Conservation (phyloP, 306 rosid species). For the Malus orientalis region DNA sequence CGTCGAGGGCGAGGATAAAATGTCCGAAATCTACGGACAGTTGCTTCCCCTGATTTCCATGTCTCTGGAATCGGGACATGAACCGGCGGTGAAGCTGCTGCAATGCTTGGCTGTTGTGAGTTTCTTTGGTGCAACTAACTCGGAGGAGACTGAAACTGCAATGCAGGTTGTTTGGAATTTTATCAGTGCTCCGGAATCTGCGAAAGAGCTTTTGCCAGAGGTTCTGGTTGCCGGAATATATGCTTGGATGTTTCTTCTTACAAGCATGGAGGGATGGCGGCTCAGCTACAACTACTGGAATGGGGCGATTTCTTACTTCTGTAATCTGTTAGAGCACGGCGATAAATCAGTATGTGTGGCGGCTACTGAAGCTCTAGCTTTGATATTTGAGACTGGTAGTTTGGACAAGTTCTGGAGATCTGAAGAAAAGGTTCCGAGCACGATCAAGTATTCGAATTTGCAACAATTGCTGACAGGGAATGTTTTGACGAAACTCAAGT, state of each 20-base stretch:
- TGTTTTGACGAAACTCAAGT: no score
- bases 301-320: constrained; percentile 17
- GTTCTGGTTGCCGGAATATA: constrained; percentile 18
- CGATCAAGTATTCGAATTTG: no score
- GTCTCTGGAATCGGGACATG: background rate
- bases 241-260: constrained; percentile 33
- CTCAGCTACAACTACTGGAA: constrained; percentile 12
- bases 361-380: no score
- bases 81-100: constrained; percentile 7
- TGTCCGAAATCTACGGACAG: background rate
- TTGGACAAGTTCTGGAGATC: no score
- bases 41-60: background rate
- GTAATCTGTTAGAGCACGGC: constrained; percentile 1
- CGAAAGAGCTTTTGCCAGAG: background rate
- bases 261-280: constrained; percentile 18
- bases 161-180: constrained; percentile 30
- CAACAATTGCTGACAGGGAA: no score
- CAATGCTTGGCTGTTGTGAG: constrained; percentile 26
- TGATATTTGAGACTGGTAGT: no score
- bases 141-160: constrained; percentile 16
- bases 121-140: constrained; percentile 17
- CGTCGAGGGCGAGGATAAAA: background rate
- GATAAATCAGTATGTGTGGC: background rate
- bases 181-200: constrained; percentile 3
- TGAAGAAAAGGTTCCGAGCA: no score